Evolutionary conservation across 768 basidiomycete genomes (phyloP), one percentile per base, ranked within the genome.

Genomic region (Tephrocybe sp.): DNA sequence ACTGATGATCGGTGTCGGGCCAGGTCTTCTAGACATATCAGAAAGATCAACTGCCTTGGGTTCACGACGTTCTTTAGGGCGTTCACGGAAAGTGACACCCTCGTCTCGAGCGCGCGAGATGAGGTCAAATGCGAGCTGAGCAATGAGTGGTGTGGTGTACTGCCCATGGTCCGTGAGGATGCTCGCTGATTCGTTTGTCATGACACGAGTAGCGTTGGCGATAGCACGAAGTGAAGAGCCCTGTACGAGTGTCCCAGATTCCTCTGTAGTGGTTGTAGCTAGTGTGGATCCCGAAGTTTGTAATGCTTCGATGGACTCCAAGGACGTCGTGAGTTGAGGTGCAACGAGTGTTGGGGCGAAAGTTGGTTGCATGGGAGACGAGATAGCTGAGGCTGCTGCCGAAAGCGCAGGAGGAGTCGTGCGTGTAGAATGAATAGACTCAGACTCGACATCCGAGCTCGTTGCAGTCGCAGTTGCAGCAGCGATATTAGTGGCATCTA

Each of bases 181-280:
- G 55, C 88, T 89, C 11, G 77, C 71, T 0, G 90, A 78, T 57
- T 88, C 88, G 2, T 81, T 75, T 0, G 87, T 87, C 89, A 93
- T 91, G n/a, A 92, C 85, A 3, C 91, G 81, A 1, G 86, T 92
- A 1, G 91, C 89, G 47, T 91, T 84, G 15, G 80, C 78, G 47
- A 93, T 90, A 1, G 91, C 91, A 5, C 80, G 80, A 2, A 93
- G 62, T 0, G 87, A 78, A 0, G 83, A 65, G 1, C 88, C 86
- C 59, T 91, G 89, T 6, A 64, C 63, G 6, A 68, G 47, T 7
- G 62, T 42, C 1, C 61, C 60, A 3, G 62, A 54, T 10, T 71
- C 67, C 1, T 67, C 56, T 7, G 45, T 48, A 1, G 58, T 57
- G 16, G 62, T 56, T 9, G 66, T 56, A 25, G 41, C 24, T 1